Base-by-base conservation (phyloP, 2,329 filamentous ascomycete genomes). In the Coniochaeta sp. region DNA sequence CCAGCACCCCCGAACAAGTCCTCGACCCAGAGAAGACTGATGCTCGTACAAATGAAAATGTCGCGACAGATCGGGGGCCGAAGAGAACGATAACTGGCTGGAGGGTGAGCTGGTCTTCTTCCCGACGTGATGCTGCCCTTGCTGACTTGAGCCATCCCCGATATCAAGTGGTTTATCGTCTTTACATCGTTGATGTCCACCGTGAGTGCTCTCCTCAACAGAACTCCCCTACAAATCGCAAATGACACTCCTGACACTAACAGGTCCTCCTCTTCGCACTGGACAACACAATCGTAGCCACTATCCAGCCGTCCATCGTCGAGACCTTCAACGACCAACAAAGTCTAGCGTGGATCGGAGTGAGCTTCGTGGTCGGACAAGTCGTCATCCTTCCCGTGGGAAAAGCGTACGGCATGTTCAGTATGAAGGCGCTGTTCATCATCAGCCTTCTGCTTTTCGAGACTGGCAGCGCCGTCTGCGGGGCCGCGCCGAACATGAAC, bases 261-360 rank as follows among this genome's bases (percentile, higher is more conserved):
- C 10, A 38, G 32, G 57, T 60, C 22, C 56, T 73, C 22, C 69
- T 77, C 3, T 74, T 75, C 55, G 66, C 67, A 10, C 63, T 74
- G 26, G 71, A 75, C 61, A 76, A 71, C 35, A 81, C 76, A 3
- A 74, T 81, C 46, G 68, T 58, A 0, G 76, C 75, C 24, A 69
- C 73, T 56, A 65, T 78, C 14, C 70, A 74, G 48, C 67, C 67
- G 0, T 56, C 61, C 3, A 69, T 74, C 9, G 60, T 71, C 7
- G 55, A 63, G 14, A 57, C 58, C 1, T 71, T 72, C 38, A 59
- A 63, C 22, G 58, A 66, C 6, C 55, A 71, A 22, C 51, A 61
- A 1, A 67, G 72, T 48, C 60, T 77, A 2, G 62, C 66, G 6
- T 77, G 74, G 74, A 58, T 75, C 16, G 58, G 57, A 14, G 70